A percentile compares a stretch with the other conserved stretches of the same genome.
Conservation (phyloP, 1,284 basidiomycete genomes). For the Trichosporon asahii region DNA sequence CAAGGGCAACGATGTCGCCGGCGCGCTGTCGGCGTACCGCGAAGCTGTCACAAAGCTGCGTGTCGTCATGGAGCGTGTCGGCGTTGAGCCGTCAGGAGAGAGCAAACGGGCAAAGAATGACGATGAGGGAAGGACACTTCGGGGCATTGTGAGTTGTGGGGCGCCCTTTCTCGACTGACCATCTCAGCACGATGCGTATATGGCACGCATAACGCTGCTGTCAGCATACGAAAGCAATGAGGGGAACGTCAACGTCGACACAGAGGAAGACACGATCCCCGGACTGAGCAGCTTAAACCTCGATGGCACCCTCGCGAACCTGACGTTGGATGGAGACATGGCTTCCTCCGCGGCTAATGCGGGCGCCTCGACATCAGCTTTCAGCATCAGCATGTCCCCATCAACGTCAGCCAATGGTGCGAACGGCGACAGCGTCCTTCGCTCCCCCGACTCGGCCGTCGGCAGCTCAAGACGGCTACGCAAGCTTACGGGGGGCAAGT, state of each 20-base stretch:
- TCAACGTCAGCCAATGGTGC: neutral
- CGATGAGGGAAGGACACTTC: conserved; percentile 50
- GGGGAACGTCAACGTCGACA: neutral
- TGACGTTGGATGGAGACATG: neutral
- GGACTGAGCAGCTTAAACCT: conserved; percentile 8
- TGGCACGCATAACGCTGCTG: conserved; percentile 45
- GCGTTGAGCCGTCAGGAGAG: conserved; percentile 29
- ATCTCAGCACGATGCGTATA: conserved; percentile 50
- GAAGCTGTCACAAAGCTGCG: conserved; percentile 49
- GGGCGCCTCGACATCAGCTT: neutral
- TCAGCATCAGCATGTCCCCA: conserved; percentile 6
- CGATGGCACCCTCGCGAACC: conserved; percentile 5
- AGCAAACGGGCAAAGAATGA: conserved; percentile 37
- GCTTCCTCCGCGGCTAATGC: neutral
- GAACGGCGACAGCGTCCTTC: conserved; percentile 16
- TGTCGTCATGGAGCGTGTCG: conserved; percentile 51
- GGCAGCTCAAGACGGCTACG: conserved; percentile 7
- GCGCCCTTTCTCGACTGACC: neutral
- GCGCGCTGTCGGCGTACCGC: conserved; percentile 48
- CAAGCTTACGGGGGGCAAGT: conserved; percentile 15
- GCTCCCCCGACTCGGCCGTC: conserved; percentile 13
- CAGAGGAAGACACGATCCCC: neutral
- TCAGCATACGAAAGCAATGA: conserved; percentile 35
- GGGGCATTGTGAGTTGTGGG: conserved; percentile 46
- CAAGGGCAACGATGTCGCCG: conserved; percentile 48